phyloP scores from a whole-genome alignment of 176 grass and related monocot genomes.

The Oryza nivara region DNA sequence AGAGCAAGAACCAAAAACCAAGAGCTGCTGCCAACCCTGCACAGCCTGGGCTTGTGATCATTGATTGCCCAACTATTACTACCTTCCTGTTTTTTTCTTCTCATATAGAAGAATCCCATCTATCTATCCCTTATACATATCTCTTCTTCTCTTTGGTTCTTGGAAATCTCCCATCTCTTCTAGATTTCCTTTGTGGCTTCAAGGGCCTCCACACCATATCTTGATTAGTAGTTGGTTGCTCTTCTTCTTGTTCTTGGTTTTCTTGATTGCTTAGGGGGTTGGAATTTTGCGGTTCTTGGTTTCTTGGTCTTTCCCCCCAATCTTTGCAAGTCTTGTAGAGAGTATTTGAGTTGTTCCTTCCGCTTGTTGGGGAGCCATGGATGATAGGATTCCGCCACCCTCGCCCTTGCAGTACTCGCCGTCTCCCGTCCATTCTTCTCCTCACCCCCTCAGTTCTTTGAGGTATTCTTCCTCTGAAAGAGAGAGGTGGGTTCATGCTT shows the following conservation, averaged over 20 bases:
- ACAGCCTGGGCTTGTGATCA: slow-evolving; percentile 60
- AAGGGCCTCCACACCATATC: slow-evolving; percentile 34
- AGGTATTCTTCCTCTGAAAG: slow-evolving; percentile 91
- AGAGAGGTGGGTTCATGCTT: slow-evolving; percentile 72
- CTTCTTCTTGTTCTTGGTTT: slow-evolving; percentile 43
- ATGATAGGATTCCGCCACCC: slow-evolving; percentile 78
- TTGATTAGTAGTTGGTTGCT: slow-evolving; percentile 33
- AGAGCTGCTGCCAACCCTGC: slow-evolving; percentile 55
- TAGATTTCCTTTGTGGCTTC: slow-evolving; percentile 50
- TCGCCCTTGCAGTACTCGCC: slow-evolving; percentile 88
- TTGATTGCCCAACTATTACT: slow-evolving; percentile 59
- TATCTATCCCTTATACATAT: slow-evolving; percentile 52
- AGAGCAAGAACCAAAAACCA: slow-evolving; percentile 49
- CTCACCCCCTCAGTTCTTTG: slow-evolving; percentile 80
- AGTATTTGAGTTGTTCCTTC: slow-evolving; percentile 12
- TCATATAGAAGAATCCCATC: slow-evolving; percentile 47
- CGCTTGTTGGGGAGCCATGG: slow-evolving; percentile 60
- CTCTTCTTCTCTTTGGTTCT: slow-evolving; percentile 29
- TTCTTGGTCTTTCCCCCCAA: slow-evolving; percentile 17
- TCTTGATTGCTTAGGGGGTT: slow-evolving; percentile 37
- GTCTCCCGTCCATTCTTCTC: slow-evolving; percentile 83
- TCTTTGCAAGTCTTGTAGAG: slow-evolving; percentile 38
- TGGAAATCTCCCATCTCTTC: slow-evolving; percentile 34
- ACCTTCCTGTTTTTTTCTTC: slow-evolving; percentile 57
- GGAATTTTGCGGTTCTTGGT: slow-evolving; percentile 34